Base-by-base conservation (phyloP, 495 filamentous ascomycete species). In the Rusavskia elegans region DNA sequence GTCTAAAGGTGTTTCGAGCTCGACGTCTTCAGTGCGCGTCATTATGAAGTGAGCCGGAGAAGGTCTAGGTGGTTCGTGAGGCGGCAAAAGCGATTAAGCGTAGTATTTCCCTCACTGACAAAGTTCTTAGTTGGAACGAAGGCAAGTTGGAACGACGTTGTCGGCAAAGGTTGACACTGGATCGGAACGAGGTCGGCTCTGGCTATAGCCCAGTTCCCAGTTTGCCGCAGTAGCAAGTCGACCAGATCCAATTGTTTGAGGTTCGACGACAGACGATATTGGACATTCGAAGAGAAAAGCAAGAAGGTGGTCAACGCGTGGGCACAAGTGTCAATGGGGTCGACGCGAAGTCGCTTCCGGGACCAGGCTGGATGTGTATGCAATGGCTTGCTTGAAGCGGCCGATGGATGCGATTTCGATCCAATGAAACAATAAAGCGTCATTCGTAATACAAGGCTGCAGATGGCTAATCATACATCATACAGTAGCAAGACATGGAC, bases 71-170 rank as follows among this genome's bases (percentile, higher is more conserved):
- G 44, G 21, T 29, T 46, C 44, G 44, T 4, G 44, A 46, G 44
- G 44, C 44, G 44, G 44, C 44, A 46, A 46, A 46, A 46, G 20
- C 44, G 44, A 46, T 46, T 29, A 46, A 30, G 44, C 44, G 44
- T 46, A 46, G 44, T 46, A 46, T 46, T 46, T 46, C 44, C 44
- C 44, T 46, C 44, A 46, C 17, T 0, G 44, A 46, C 5, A 35
- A 0, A 14, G 32, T 35, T 14, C 13, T 10, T 35, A 35, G 29
- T 30, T 3, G 8, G 39, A 29, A 46, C 9, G 11, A 29, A 13
- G 44, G 44, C 23, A 46, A 23, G 19, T 16, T 46, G 44, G 44
- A 46, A 23, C 44, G 44, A 46, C 23, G 23, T 16, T 13, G 44
- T 46, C 44, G 44, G 44, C 44, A 46, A 46, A 25, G 44, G 2